Evolutionary conservation across 257 asterid genomes (phyloP).

Genomic region (Nemophila menziesii): DNA sequence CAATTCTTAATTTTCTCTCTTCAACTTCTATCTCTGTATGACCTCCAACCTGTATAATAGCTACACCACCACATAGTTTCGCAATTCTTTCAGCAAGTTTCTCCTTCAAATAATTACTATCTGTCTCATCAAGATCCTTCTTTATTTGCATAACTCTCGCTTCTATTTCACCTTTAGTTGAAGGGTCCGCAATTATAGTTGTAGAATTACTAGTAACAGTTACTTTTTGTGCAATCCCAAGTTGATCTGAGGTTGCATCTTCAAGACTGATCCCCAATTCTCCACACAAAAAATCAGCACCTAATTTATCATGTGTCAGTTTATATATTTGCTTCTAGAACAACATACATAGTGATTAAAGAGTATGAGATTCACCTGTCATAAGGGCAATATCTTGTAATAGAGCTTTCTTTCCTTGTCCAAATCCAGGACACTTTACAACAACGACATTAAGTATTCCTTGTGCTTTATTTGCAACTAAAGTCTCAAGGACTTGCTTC

Average conservation of each 20-base stretch:
- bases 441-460: slow-evolving; percentile 73
- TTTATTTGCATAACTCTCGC: slow-evolving; percentile 91
- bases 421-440: slow-evolving; percentile 78
- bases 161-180: slow-evolving; percentile 80
- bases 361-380: slow-evolving; percentile 47
- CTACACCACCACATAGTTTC: slow-evolving; percentile 84
- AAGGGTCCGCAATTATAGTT: slow-evolving; percentile 81
- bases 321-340: no score
- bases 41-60: slow-evolving; percentile 72
- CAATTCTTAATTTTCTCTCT: slow-evolving; percentile 79
- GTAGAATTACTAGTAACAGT: slow-evolving; percentile 53
- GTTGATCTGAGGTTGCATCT: slow-evolving; percentile 90
- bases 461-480: slow-evolving; percentile 64
- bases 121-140: slow-evolving; percentile 78
- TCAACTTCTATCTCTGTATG: slow-evolving; percentile 89
- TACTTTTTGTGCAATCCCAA: slow-evolving; percentile 82
- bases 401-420: slow-evolving; percentile 70
- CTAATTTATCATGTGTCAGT: slow-evolving; percentile 23
- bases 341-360: no score
- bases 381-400: slow-evolving; percentile 89
- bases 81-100: slow-evolving; percentile 84
- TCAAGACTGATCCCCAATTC: slow-evolving; percentile 74
- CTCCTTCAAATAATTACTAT: slow-evolving; percentile 45
- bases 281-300: slow-evolving; percentile 94
- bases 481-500: slow-evolving; percentile 59